Evolutionary conservation across 768 basidiomycete genomes (phyloP).

Genomic region (Rhizopogon sp.): DNA sequence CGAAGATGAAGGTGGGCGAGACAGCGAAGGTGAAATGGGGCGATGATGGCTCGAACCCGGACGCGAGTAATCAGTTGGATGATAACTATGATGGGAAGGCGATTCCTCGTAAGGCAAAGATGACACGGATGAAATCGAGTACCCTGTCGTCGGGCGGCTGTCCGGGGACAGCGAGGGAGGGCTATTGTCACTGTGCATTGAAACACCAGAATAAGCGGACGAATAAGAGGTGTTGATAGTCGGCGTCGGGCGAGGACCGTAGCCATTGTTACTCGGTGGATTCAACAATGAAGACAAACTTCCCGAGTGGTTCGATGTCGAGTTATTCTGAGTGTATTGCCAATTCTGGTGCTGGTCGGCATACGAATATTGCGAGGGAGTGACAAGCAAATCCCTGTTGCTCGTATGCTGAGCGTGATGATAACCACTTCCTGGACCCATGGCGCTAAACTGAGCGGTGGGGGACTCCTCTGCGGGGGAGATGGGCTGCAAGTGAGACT

Average conservation of each 20-base stretch:
- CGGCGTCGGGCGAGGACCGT: slow-evolving; percentile 51
- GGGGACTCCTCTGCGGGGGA: slow-evolving; percentile 69
- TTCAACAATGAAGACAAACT: slow-evolving; percentile 77
- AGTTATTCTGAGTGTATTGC: slow-evolving; percentile 40
- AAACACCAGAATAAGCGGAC: slow-evolving; percentile 64
- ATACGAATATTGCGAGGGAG: slow-evolving; percentile 60
- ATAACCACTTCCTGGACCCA: slow-evolving; percentile 29
- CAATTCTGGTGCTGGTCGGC: slow-evolving; percentile 62
- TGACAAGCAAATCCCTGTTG: slow-evolving; percentile 33
- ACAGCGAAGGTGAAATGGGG: slow-evolving; percentile 54
- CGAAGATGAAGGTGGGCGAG: slow-evolving; percentile 67
- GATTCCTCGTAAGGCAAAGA: slow-evolving; percentile 68
- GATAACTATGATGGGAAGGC: slow-evolving; percentile 31
- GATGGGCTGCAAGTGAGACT: slow-evolving; percentile 60
- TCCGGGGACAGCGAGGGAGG: slow-evolving; percentile 76
- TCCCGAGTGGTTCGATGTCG: slow-evolving; percentile 61
- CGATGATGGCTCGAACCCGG: slow-evolving; percentile 73
- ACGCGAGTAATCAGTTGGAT: slow-evolving; percentile 58
- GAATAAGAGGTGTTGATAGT: slow-evolving; percentile 69
- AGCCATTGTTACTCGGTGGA: slow-evolving; percentile 44
- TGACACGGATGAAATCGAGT: slow-evolving; percentile 80
- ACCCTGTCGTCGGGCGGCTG: slow-evolving; percentile 80
- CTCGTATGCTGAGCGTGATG: slow-evolving; percentile 18
- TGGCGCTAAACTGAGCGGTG: slow-evolving; percentile 38
- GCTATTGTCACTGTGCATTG: slow-evolving; percentile 62